phyloP scores from a whole-genome alignment of 2,329 filamentous ascomycete species.

The Aureobasidium leucospermi region DNA sequence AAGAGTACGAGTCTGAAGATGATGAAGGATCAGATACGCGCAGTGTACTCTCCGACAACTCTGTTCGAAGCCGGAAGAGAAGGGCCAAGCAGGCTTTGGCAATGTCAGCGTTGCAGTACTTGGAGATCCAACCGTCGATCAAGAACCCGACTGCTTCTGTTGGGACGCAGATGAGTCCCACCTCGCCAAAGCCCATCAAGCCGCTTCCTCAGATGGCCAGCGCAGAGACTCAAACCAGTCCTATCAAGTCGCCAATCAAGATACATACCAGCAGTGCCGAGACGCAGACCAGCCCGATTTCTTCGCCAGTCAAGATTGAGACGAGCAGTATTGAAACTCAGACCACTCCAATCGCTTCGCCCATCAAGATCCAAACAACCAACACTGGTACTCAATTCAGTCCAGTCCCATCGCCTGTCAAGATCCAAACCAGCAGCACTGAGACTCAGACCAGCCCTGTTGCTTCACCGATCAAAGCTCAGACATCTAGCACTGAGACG shows the following conservation, averaged over 20 bases:
- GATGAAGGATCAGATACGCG: neutral
- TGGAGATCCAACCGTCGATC: neutral
- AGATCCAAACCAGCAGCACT: neutral
- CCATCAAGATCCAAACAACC: too few species aligned
- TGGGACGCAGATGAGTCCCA: neutral
- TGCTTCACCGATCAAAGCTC: neutral
- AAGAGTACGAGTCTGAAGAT: neutral
- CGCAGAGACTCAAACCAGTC: too few species aligned
- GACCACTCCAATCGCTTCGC: too few species aligned
- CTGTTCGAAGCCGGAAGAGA: neutral
- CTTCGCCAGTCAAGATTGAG: too few species aligned
- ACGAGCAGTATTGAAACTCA: neutral
- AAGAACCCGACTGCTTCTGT: neutral
- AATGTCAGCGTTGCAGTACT: neutral
- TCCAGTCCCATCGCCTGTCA: too few species aligned
- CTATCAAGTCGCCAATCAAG: too few species aligned
- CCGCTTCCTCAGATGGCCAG: neutral
- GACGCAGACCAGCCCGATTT: too few species aligned
- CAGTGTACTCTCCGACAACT: neutral
- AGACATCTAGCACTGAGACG: neutral
- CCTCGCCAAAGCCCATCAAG: neutral
- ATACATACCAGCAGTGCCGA: too few species aligned
- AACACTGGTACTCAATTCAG: too few species aligned
- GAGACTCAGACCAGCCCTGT: neutral
- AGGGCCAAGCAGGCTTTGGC: neutral